Base-by-base conservation (phyloP, 2,329 filamentous ascomycete species). In the Beauveria caledonica region DNA sequence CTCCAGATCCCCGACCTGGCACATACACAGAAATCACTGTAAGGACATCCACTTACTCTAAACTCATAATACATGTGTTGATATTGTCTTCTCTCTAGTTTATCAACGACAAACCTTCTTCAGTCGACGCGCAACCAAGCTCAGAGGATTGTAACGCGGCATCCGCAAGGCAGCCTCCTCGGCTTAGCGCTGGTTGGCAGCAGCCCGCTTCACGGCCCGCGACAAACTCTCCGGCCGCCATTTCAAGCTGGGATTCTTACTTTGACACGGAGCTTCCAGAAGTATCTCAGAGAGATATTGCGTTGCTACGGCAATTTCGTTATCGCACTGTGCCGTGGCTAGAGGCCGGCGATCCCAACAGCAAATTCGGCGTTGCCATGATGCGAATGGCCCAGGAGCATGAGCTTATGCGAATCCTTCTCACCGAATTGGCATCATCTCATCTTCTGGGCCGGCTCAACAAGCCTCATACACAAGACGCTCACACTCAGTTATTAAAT, bases 261-360 rank as follows among this genome's bases (percentile, higher is more conserved):
- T 66, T 66, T 23, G 52, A 62, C 10, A 62, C 58, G 9, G 29
- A 57, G 5, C 25, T 60, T 10, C 42, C 55, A 9, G 62, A 63
- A 3, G 25, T 49, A 7, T 42, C 36, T 5, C 60, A 62, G 21
- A 58, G 51, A 29, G 58, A 63, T 8, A 60, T 57, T 19, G 64
- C 62, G 1, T 45, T 63, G 11, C 48, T 66, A 23, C 62, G 65
- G 5, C 63, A 66, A 25, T 66, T 66, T 25, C 64, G 60, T 33
- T 66, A 66, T 48, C 62, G 62, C 23, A 63, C 64, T n/a, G 64
- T 60, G 2, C 65, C 64, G 10, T 66, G 64, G 65, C 64, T 66
- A 1, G 64, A 66, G 21, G 64, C 64, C 13, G 65, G 63, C 21
- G 62, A 65, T 25, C 49, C 63, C 4, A 42, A 44, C 8, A 62